Percentiles rank a stretch among this genome's conserved stretches.
phyloP scores from a whole-genome alignment of 1,284 basidiomycete species.

The Moniliella sp. region DNA sequence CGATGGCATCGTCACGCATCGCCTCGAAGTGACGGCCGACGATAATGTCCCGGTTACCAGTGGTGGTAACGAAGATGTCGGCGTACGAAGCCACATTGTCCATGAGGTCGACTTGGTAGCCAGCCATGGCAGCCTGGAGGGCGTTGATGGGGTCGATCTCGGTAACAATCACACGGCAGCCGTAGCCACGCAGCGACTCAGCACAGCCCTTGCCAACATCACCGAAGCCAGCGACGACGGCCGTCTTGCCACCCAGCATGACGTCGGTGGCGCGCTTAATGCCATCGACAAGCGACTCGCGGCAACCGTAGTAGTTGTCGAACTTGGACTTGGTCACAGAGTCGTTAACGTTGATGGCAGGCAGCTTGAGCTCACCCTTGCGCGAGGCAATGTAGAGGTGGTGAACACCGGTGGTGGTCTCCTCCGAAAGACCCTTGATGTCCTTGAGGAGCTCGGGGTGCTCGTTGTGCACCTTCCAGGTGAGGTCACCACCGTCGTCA shows the following conservation, averaged over 20 bases:
- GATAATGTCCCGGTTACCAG: constrained; percentile 96
- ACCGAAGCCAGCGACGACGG: constrained; percentile 92
- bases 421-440: constrained; percentile 74
- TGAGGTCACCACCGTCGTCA: constrained; percentile 95
- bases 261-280: constrained; percentile 99
- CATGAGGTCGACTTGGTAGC: constrained; percentile 96
- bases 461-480: constrained; percentile 80
- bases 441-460: constrained; percentile 27
- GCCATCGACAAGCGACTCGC: constrained; percentile 96
- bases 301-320: constrained; percentile 40
- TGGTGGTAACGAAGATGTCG: constrained; percentile 94
- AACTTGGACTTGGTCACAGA: constrained; percentile 99
- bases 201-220: constrained; percentile 99
- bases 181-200: constrained; percentile 86
- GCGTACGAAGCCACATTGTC: constrained; percentile 71
- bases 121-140: constrained; percentile 95
- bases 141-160: constrained; percentile 99
- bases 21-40: constrained; percentile 68
- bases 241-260: constrained; percentile 98
- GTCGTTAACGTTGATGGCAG: constrained; percentile 87
- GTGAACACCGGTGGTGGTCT: constrained; percentile 98
- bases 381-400: constrained; percentile 94
- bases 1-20: constrained; percentile 97
- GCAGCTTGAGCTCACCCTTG: constrained; percentile 82
- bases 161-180: constrained; percentile 81